Conservation (phyloP, 257 asterid species). For the Solanum chmielewskii region DNA sequence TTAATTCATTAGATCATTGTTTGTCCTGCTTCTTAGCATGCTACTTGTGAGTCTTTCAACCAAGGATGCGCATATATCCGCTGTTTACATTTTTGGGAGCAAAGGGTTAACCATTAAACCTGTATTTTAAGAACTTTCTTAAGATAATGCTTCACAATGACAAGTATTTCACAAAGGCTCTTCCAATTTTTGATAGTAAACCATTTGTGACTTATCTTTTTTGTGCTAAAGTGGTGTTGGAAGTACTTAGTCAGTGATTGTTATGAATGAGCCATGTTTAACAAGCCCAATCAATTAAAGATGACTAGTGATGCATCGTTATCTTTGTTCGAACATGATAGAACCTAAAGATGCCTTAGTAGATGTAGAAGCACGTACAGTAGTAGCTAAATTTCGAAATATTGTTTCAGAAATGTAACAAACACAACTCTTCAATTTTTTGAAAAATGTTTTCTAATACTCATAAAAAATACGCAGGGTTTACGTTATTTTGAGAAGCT, state of each 20-base stretch:
- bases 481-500: not conserved
- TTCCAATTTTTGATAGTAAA: not conserved
- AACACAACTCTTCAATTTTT: not conserved
- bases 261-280: not conserved
- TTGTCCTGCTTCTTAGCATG: not conserved
- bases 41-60: not conserved
- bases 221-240: not conserved
- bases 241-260: not conserved
- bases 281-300: not conserved
- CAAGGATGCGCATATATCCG: not conserved
- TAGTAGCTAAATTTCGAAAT: not conserved
- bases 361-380: not conserved
- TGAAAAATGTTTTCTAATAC: not conserved
- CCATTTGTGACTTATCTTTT: not conserved
- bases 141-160: not conserved
- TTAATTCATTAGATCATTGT: not conserved
- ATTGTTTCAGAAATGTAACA: not conserved
- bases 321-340: not conserved
- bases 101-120: not conserved
- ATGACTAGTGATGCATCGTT: not conserved
- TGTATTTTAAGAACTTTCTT: not conserved
- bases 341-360: not conserved
- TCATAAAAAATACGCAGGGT: not conserved
- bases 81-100: not conserved
- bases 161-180: not conserved